Percentiles rank a stretch among this genome's conserved stretches.
Evolutionary conservation across 257 asterid species (phyloP).

Genomic region (Ocimum tenuiflorum): DNA sequence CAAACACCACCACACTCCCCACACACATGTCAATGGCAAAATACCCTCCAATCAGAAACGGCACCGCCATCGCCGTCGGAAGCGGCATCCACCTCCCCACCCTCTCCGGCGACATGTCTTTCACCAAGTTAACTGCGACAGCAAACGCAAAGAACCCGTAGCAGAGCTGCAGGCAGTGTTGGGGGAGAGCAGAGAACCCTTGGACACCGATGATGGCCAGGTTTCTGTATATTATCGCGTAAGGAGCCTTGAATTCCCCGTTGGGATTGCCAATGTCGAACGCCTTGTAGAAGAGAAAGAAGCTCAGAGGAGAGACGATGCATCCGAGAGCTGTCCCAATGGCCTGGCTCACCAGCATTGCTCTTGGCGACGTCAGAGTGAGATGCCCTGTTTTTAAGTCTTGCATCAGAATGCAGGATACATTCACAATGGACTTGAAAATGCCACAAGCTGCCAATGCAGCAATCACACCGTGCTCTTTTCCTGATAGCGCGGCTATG

Average conservation of each 20-base stretch:
- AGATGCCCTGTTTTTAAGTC: constrained; percentile 80
- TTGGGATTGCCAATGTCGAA: constrained; percentile 77
- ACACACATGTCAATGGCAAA: constrained; percentile 83
- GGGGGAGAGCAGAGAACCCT: constrained; percentile 76
- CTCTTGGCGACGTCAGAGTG: constrained; percentile 57
- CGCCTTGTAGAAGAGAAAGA: constrained; percentile 70
- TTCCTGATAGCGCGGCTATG: constrained; percentile 68
- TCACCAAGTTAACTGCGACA: constrained; percentile 37
- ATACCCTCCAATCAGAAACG: constrained; percentile 67
- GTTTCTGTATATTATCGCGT: constrained; percentile 66
- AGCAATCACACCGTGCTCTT: constrained; percentile 68
- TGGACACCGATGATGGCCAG: constrained; percentile 74
- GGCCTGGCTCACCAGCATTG: constrained; percentile 76
- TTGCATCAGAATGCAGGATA: constrained; percentile 65
- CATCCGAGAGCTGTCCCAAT: constrained; percentile 75
- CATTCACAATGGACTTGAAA: constrained; percentile 51
- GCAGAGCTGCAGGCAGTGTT: constrained; percentile 69
- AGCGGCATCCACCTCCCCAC: constrained; percentile 70
- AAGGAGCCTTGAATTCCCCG: constrained; percentile 83
- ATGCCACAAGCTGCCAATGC: constrained; percentile 79
- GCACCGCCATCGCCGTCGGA: constrained; percentile 86
- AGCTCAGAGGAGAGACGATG: constrained; percentile 55
- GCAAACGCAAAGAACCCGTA: constrained; percentile 68
- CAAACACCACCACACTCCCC: constrained; percentile 57
- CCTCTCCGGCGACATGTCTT: constrained; percentile 46